These are phyloP conservation scores for Simplicillium sp. DNA, from an alignment of 2,329 filamentous ascomycete genomes.

Conservation along the genomic window DNA sequence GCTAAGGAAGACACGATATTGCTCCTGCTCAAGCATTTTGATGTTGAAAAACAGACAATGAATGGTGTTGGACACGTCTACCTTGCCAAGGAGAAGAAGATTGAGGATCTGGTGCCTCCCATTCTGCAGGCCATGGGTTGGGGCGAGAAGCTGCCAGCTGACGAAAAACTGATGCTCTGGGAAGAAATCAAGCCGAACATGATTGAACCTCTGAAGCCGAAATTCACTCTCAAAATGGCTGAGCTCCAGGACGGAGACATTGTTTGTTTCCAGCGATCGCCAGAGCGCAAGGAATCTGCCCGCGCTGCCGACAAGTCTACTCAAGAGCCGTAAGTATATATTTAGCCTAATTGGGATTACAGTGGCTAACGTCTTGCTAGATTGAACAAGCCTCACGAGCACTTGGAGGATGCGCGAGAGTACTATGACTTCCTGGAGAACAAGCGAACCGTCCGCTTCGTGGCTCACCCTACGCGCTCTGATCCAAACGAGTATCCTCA, in stretches of 20 bases:
- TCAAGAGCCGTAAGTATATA: conserved; percentile 20
- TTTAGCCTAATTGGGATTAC: neutral
- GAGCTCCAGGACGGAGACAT: conserved; percentile 98
- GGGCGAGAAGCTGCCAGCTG: conserved; percentile 60
- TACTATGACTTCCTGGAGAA: conserved; percentile 94
- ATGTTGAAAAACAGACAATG: conserved; percentile 65
- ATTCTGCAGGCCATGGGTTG: conserved; percentile 82
- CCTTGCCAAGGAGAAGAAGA: conserved; percentile 77
- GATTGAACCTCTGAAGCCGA: conserved; percentile 91
- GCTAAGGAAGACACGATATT: conserved; percentile 60
- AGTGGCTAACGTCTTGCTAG: conserved; percentile 9
- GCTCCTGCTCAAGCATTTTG: conserved; percentile 88
- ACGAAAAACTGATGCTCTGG: conserved; percentile 60
- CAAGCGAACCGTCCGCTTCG: conserved; percentile 70
- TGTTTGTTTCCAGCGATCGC: conserved; percentile 76
- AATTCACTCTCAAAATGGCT: conserved; percentile 78
- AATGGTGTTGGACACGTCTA: conserved; percentile 76
- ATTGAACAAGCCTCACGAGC: conserved; percentile 28
- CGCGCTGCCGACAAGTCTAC: conserved; percentile 16
- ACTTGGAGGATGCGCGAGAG: conserved; percentile 62
- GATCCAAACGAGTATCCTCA: conserved; percentile 48
- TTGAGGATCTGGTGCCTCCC: conserved; percentile 68
- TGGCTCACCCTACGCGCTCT: conserved; percentile 51
- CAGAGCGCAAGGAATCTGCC: conserved; percentile 34
- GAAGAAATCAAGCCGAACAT: conserved; percentile 98